A percentile compares a stretch with the other conserved stretches of the same genome.
These are phyloP conservation scores for Aspergillus egyptiacus DNA, from an alignment of 495 filamentous ascomycete species.

Conservation along the genomic window DNA sequence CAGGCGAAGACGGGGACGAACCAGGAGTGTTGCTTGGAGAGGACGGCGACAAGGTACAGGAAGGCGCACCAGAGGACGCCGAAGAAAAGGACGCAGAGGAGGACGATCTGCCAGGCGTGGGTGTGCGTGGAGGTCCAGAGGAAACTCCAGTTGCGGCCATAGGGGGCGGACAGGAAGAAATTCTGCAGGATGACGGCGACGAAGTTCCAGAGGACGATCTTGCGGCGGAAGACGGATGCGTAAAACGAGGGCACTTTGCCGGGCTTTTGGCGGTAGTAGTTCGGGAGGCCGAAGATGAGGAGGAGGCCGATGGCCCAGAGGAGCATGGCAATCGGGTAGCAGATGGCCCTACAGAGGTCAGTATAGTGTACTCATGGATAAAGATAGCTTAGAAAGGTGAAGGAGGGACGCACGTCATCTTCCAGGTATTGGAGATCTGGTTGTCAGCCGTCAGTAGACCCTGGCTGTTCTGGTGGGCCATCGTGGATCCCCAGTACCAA, in stretches of 20 bases:
- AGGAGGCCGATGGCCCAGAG: slow-evolving; percentile 37
- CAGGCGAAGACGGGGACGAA: slow-evolving; percentile 45
- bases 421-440: slow-evolving; percentile 37
- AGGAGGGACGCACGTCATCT: slow-evolving; percentile 39
- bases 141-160: slow-evolving; percentile 47
- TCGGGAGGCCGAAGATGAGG: slow-evolving; percentile 38
- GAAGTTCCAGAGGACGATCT: slow-evolving; percentile 47
- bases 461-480: slow-evolving; percentile 29
- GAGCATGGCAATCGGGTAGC: slow-evolving; percentile 35
- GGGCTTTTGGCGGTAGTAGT: slow-evolving; percentile 53
- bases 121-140: slow-evolving; percentile 43
- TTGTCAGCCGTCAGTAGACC: slow-evolving; percentile 26
- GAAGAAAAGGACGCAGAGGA: slow-evolving; percentile 43
- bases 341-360: slow-evolving; percentile 29
- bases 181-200: slow-evolving; percentile 42
- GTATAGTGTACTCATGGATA: background rate
- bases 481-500: slow-evolving; percentile 49
- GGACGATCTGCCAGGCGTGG: slow-evolving; percentile 36
- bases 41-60: slow-evolving; percentile 31
- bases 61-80: slow-evolving; percentile 39
- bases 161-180: slow-evolving; percentile 44
- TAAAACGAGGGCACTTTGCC: slow-evolving; percentile 58
- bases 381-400: background rate
- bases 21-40: slow-evolving; percentile 43
- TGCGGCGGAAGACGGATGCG: slow-evolving; percentile 38